Base-by-base conservation (phyloP, 257 asterid species). In the Cruciata laevipes region DNA sequence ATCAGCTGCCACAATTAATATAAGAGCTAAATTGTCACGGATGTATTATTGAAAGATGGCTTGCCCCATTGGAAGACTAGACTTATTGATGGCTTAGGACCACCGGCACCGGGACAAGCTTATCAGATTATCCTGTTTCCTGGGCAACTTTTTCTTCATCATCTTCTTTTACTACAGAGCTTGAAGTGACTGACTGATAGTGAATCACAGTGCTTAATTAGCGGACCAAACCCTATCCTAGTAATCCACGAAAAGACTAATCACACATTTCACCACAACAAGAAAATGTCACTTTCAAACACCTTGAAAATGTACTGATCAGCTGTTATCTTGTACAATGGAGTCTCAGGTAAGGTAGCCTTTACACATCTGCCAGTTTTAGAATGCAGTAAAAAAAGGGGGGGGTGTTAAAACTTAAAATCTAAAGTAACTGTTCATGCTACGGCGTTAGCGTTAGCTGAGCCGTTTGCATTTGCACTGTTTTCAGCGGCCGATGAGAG, bases 401-500 rank as follows among this genome's bases (percentile, higher is more conserved):
- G 30, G 30, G 33, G 30, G 30, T 27, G 21, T 33, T 31, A 67
- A 61, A n/a, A n/a, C 55, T 47, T 47, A 47, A 31, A 60, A 60
- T 51, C 35, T 56, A 59, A 66, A 56, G 27, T 52, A 69, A 66
- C 24, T 65, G 47, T 52, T 81, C 86, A 87, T 53, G 72, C 71
- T 58, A 31, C 31, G 3, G 60, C 60, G 66, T 84, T 79, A 69
- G 60, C 60, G 66, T 84, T 79, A 69, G 82, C 64, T 23, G 72
- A 52, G 69, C 66, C 73, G 61, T 47, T 47, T 14, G 55, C 73
- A 61, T 42, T 42, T 42, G 51, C 51, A 42, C 73, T 77, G 13
- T 61, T 73, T 12, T 76, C 89, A 38, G 70, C 83, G n/a, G 78
- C 62, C 77, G 78, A 35, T 33, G 76, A 82, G 71, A 85, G 78